Base-by-base conservation (phyloP, 1,284 basidiomycete genomes). In the Microbotryomycetes sp. region DNA sequence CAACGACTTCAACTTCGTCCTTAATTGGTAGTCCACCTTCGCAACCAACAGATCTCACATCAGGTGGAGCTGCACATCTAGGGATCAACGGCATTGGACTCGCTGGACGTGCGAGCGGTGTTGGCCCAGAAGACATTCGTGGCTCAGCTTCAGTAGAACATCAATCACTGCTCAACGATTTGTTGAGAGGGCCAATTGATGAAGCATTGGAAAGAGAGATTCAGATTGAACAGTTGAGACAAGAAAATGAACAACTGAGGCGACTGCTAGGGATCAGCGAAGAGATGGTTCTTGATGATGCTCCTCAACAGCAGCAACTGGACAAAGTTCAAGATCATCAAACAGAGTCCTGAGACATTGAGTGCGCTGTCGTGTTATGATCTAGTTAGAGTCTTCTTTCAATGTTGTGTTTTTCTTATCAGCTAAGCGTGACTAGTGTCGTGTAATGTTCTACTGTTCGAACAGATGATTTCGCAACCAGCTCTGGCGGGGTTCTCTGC, bases 151-250 rank as follows among this genome's bases (percentile, higher is more conserved):
- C 36, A 19, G 36, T 19, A 12, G 36, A 42, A 19, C 36, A 42
- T 19, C 36, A 42, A 42, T 9, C 9, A 19, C 19, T 42, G 36
- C 36, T 42, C 19, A 19, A 42, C 36, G 19, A 42, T n/a, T n/a
- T n/a, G 47, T 36, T 28, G 30, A 32, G 15, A 23, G 69, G 64
- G 2, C 64, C 66, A 49, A 78, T 80, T 25, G 90, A 94, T 76
- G 92, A 91, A 88, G 84, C 87, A 0, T 68, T 86, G 61, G 88
- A 91, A 74, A 82, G 92, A 62, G 92, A 94, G 74, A 79, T 79
- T 68, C 90, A 94, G 78, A 87, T 93, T 61, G 72, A 81, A 36
- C 81, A 89, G 45, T 77, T 97, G 42, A 84, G 87, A 73, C 79
- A 78, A 59, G 92, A 94, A 77, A 97, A 97, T 72, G 81, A 83